Percentiles rank a stretch among this genome's conserved stretches.
Evolutionary conservation across 2,329 filamentous ascomycete genomes (phyloP).

Genomic region (Keithomyces neogunnii): DNA sequence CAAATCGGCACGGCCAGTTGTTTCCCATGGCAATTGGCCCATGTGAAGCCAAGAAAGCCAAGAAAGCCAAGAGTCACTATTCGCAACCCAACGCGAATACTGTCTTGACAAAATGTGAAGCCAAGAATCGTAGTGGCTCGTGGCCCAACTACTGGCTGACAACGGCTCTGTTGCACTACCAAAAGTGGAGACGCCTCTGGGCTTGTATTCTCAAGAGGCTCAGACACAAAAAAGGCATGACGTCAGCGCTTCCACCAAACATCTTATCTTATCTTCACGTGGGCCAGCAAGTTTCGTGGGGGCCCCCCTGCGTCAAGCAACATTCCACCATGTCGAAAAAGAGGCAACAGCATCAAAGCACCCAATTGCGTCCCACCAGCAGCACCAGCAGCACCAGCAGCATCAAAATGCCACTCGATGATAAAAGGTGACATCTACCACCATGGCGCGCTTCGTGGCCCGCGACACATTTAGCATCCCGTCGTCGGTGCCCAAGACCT

Average conservation of each 20-base stretch:
- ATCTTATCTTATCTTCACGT: slow-evolving; percentile 9
- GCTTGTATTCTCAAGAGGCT: too few species aligned
- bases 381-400: neutral
- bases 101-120: neutral
- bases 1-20: too few species aligned
- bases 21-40: too few species aligned
- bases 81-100: neutral
- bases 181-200: too few species aligned
- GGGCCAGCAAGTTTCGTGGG: neutral
- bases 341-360: neutral
- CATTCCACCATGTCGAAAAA: too few species aligned
- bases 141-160: slow-evolving; percentile 1
- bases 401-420: neutral
- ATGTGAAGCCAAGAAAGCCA: too few species aligned
- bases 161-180: neutral
- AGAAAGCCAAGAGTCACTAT: neutral
- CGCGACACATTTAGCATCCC: slow-evolving; percentile 66
- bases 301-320: too few species aligned
- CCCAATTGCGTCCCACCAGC: neutral
- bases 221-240: neutral
- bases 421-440: neutral
- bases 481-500: slow-evolving; percentile 70
- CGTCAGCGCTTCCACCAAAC: neutral
- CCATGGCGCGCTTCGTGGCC: slow-evolving; percentile 54
- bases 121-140: neutral